phyloP scores from a whole-genome alignment of 495 filamentous ascomycete genomes.

The Neurospora discreta region DNA sequence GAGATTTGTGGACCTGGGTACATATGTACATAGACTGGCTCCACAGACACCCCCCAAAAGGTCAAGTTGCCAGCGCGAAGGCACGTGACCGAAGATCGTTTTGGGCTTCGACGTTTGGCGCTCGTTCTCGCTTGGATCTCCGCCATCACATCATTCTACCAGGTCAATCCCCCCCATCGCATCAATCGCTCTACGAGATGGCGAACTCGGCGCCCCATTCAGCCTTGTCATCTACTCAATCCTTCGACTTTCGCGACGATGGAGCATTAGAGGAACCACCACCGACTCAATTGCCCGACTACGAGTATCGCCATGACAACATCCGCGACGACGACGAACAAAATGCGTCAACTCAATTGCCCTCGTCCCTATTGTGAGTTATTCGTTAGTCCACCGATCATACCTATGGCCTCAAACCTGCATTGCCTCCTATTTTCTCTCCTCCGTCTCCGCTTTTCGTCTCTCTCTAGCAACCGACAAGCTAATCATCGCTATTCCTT shows the following conservation, averaged over 20 bases:
- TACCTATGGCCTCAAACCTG: background rate
- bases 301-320: background rate
- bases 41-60: too few species aligned
- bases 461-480: background rate
- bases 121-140: too few species aligned
- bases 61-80: too few species aligned
- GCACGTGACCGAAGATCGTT: too few species aligned
- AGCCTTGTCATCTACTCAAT: background rate
- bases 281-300: background rate
- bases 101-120: too few species aligned
- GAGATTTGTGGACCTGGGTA: too few species aligned
- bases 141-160: too few species aligned
- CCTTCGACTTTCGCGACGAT: background rate
- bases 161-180: too few species aligned
- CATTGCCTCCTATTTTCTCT: background rate
- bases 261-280: background rate
- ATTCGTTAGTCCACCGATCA: background rate
- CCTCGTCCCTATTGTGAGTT: background rate
- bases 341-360: background rate
- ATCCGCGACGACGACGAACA: background rate
- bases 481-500: background rate
- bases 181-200: background rate
- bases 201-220: background rate
- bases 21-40: too few species aligned
- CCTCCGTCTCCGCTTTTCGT: too few species aligned